A percentile compares a stretch with the other conserved stretches of the same genome.
Evolutionary conservation across 2,329 filamentous ascomycete species (phyloP).

Genomic region (Lasiodiplodia theobromae): DNA sequence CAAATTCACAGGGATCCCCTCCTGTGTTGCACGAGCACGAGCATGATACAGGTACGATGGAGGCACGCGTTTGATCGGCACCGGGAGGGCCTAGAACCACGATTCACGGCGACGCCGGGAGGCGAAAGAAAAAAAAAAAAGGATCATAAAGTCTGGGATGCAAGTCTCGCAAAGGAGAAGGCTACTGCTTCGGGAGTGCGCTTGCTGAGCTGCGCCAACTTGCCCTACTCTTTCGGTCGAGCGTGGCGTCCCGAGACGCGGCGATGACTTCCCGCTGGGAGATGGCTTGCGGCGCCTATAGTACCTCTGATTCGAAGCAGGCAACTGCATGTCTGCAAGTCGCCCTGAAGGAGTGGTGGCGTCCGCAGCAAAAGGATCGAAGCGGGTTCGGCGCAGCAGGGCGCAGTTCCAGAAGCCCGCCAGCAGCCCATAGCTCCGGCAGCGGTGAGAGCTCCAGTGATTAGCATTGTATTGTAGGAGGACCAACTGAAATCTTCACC

Average conservation of each 20-base stretch:
- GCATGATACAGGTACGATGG: background rate
- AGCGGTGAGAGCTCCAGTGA: constrained; percentile 2
- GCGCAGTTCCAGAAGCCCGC: background rate
- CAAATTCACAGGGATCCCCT: background rate
- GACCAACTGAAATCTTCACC: background rate
- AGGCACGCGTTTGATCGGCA: constrained; percentile 15
- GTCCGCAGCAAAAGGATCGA: background rate
- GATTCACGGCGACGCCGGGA: background rate
- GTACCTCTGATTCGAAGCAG: background rate
- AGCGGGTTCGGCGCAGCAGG: constrained; percentile 1
- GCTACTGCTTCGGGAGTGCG: background rate
- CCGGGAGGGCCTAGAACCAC: background rate
- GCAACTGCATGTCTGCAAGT: background rate
- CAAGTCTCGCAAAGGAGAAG: background rate
- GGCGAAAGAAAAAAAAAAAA: background rate
- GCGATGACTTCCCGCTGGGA: constrained; percentile 8
- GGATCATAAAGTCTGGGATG: background rate
- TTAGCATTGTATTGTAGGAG: no score
- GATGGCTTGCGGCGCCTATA: background rate
- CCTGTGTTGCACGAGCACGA: background rate
- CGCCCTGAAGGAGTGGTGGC: constrained; percentile 9
- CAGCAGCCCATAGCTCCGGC: background rate
- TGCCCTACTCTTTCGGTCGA: background rate
- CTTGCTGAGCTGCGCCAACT: background rate
- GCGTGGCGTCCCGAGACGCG: background rate